Evolutionary conservation across 2,329 filamentous ascomycete genomes (phyloP), one percentile per base, ranked within the genome.

Genomic region (Cladophialophora exuberans): DNA sequence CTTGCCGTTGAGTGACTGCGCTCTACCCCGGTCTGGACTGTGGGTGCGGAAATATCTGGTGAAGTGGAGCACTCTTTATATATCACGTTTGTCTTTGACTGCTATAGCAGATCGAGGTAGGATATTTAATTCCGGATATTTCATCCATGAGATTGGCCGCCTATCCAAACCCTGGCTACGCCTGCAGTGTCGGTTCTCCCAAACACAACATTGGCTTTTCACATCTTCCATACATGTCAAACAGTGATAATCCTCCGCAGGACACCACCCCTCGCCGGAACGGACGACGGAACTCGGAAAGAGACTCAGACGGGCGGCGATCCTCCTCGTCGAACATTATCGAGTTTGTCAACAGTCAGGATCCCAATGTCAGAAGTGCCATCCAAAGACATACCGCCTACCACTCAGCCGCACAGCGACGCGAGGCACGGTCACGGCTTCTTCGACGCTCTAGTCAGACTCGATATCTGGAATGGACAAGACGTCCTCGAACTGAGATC

Each of bases 371-470:
- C 43, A 58, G 60, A 39, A 62, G 60, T 56, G 56, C 62, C 41
- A 64, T 64, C 30, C 62, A 62, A 39, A 51, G 62, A 43, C 60
- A 64, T 42, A 64, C 62, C 1, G 62, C 62, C 30, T 60, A 61
- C 35, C 58, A 62, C 36, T 62, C 60, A 22, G 59, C 61, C n/a
- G 60, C 57, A 28, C 60, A 64, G 33, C 54, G 60, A 22, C 57
- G 60, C 36, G 60, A 64, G 31, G 60, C 60, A 15, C 47, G 60
- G 31, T 47, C 61, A 39, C 45, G 54, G 43, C 56, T 57, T 1
- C 44, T 62, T 4, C 55, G 56, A 17, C 52, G 56, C 22, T 52
- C 56, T 5, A 57, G 51, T 23, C 60, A 60, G 47, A 60, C 52
- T 25, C 46, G 62, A 26, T 60, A 56, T 18, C 52, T 64, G 18